These are phyloP conservation scores for Ilex asprella DNA, from an alignment of 257 asterid genomes.

Conservation along the genomic window DNA sequence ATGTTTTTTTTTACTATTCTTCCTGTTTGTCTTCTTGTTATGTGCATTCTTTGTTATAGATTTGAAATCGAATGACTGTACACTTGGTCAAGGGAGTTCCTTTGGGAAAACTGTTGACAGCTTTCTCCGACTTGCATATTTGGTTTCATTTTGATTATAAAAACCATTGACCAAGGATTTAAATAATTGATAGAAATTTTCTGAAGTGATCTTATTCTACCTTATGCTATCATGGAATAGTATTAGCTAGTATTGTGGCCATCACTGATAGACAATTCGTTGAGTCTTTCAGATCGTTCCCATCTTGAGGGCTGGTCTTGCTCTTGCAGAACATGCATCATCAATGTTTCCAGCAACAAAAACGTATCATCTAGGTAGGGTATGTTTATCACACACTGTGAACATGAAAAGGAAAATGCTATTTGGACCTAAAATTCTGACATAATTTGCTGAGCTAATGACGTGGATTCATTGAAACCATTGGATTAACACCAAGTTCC, in stretches of 20 bases:
- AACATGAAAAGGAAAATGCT: not conserved
- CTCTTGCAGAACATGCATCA: constrained; percentile 91
- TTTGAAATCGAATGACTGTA: constrained; percentile 6
- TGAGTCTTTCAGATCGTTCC: constrained; percentile 72
- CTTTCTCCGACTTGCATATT: not conserved
- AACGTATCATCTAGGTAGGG: constrained; percentile 81
- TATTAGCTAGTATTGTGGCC: not conserved
- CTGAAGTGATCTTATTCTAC: not conserved
- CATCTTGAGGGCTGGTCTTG: constrained; percentile 98
- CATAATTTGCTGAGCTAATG: too few species aligned
- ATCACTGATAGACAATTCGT: not conserved
- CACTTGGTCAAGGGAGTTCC: not conserved
- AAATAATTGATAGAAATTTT: not conserved
- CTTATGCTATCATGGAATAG: not conserved
- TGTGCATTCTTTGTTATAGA: not conserved
- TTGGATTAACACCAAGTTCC: too few species aligned
- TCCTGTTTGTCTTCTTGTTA: not conserved
- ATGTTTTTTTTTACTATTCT: constrained; percentile 6
- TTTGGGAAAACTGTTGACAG: not conserved
- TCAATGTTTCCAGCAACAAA: constrained; percentile 77
- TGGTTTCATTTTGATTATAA: too few species aligned
- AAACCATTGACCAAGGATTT: not conserved
- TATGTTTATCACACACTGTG: not conserved
- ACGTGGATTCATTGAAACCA: too few species aligned
- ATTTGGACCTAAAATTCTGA: too few species aligned